Conservation (phyloP, 1,284 basidiomycete species). For the Pseudozyma hubeiensis region DNA sequence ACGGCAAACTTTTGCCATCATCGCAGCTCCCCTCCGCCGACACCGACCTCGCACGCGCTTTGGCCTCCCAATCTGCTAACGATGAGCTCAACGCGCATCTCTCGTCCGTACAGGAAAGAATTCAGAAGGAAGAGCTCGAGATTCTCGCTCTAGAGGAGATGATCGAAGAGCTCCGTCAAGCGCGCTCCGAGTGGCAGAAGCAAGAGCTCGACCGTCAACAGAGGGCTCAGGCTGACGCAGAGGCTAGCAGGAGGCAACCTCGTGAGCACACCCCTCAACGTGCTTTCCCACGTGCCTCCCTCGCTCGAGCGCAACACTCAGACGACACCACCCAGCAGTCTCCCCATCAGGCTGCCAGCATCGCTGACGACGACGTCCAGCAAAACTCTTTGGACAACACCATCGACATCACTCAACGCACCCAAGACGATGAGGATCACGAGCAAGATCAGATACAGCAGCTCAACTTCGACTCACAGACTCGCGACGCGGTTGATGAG, state of each 20-base stretch:
- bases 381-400: constrained; percentile 21
- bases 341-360: neutral
- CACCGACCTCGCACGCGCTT: constrained; percentile 3
- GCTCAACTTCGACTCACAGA: constrained; percentile 2
- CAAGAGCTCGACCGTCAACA: constrained; percentile 34
- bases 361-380: constrained; percentile 5
- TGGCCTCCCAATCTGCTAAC: constrained; percentile 3
- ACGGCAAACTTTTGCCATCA: constrained; percentile 18
- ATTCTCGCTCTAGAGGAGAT: constrained; percentile 66
- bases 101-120: constrained; percentile 36
- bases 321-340: constrained; percentile 8
- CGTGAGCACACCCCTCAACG: constrained; percentile 15
- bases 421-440: constrained; percentile 3
- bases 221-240: constrained; percentile 14
- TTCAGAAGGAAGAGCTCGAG: constrained; percentile 65
- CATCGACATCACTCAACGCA: constrained; percentile 10
- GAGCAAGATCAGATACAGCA: constrained; percentile 19
- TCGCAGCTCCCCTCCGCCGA: constrained; percentile 3
- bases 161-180: constrained; percentile 54
- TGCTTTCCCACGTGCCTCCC: constrained; percentile 17
- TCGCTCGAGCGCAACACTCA: constrained; percentile 3
- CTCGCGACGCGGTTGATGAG: constrained; percentile 1
- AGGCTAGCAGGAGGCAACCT: constrained; percentile 13
- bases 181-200: constrained; percentile 26
- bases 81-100: constrained; percentile 29